Conservation (phyloP, 192 early-diverging fungal genomes). For the Polychytrium aggregatum region DNA sequence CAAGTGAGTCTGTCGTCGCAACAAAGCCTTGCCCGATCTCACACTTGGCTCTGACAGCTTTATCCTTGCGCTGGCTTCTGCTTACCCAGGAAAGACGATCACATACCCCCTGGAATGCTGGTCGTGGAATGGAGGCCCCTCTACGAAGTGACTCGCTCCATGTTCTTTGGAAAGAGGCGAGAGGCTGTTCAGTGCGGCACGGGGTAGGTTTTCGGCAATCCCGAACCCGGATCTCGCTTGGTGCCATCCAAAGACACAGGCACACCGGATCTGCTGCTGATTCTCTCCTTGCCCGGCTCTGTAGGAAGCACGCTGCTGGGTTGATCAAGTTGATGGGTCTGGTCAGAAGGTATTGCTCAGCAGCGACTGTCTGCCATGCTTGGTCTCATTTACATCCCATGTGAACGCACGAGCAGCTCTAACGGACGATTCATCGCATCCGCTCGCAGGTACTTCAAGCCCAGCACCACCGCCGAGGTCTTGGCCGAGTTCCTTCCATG, state of each 20-base stretch:
- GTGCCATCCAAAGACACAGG: no score
- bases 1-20: slow-evolving; percentile 54
- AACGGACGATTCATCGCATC: slow-evolving; percentile 9
- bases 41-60: not conserved
- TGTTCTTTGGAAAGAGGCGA: slow-evolving; percentile 55
- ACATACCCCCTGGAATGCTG: slow-evolving; percentile 50
- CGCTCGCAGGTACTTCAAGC: slow-evolving; percentile 67
- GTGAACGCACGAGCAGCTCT: not conserved
- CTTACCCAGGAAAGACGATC: slow-evolving; percentile 44
- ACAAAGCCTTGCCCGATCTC: no score
- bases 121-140: slow-evolving; percentile 66
- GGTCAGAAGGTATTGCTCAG: slow-evolving; percentile 10
- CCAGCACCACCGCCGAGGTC: slow-evolving; percentile 56
- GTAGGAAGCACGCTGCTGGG: slow-evolving; percentile 3
- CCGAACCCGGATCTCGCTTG: slow-evolving; percentile 14
- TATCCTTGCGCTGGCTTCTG: not conserved
- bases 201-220: slow-evolving; percentile 31
- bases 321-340: slow-evolving; percentile 13
- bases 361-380: not conserved
- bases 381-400: no score
- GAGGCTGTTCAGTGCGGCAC: slow-evolving; percentile 49
- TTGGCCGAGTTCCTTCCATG: slow-evolving; percentile 65
- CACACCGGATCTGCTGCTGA: no score
- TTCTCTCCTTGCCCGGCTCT: slow-evolving; percentile 5
- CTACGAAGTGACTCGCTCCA: slow-evolving; percentile 45